A percentile compares a stretch with the other conserved stretches of the same genome.
phyloP scores from a whole-genome alignment of 352 stramenopile species.

The Blastocystis sp. region DNA sequence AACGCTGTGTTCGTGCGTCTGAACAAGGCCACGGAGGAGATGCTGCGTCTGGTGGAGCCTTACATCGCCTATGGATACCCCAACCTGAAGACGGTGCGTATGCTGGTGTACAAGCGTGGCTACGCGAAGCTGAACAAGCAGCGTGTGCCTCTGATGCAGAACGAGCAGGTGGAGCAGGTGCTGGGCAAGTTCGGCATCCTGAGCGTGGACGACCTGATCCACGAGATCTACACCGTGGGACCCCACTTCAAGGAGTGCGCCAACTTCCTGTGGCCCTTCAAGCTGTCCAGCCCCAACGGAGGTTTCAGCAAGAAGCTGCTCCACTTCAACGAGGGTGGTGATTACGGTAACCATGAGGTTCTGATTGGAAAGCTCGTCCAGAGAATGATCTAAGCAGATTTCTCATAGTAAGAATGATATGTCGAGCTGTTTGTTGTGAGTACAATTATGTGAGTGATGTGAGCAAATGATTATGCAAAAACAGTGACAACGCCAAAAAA shows the following conservation, averaged over 20 bases:
- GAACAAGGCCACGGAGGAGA: slow-evolving; percentile 94
- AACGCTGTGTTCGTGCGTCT: slow-evolving; percentile 95
- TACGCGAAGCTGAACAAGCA: slow-evolving; percentile 40
- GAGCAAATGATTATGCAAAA: neutral
- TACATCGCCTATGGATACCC: slow-evolving; percentile 28
- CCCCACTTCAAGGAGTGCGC: slow-evolving; percentile 6
- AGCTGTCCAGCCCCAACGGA: too few relatives aligned
- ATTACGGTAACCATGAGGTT: too few relatives aligned
- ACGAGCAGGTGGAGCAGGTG: slow-evolving; percentile 41
- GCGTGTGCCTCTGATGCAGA: slow-evolving; percentile 7
- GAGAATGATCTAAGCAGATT: neutral
- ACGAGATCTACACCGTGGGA: slow-evolving; percentile 46
- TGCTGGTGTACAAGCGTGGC: slow-evolving; percentile 13
- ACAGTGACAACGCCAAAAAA: neutral
- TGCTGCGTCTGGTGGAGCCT: slow-evolving; percentile 45
- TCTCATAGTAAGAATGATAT: neutral
- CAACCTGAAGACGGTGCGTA: neutral
- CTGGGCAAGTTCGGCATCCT: slow-evolving; percentile 33
- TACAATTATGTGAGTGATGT: neutral
- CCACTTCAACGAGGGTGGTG: too few relatives aligned
- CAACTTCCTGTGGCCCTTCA: slow-evolving; percentile 7
- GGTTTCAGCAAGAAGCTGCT: too few relatives aligned
- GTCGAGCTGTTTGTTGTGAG: neutral
- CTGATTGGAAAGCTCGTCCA: too few relatives aligned
- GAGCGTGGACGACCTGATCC: slow-evolving; percentile 27